Evolutionary conservation across 768 basidiomycete species (phyloP).

Genomic region (Podaxis mareebaensis): DNA sequence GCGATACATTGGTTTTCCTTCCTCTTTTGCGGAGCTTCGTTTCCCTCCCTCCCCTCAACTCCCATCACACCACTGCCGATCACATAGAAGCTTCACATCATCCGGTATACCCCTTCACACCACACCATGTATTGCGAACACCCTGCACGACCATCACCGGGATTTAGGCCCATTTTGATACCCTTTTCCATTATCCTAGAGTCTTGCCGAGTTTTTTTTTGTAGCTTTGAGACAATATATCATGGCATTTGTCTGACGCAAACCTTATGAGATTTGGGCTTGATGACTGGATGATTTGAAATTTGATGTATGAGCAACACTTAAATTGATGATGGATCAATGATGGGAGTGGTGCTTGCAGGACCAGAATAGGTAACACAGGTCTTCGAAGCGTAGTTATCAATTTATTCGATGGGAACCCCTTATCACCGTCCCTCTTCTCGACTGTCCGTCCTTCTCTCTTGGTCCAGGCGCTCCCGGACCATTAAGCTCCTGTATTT

Average conservation of each 20-base stretch:
- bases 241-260: not conserved
- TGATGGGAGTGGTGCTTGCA: not conserved
- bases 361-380: not conserved
- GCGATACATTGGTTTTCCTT: constrained; percentile 1
- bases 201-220: not conserved
- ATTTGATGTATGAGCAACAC: no score
- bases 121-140: not conserved
- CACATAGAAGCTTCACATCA: not conserved
- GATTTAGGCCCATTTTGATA: not conserved
- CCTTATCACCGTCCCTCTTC: not conserved
- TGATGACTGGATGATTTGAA: not conserved
- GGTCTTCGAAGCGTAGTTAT: not conserved
- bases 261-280: not conserved
- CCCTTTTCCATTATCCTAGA: not conserved
- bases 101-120: not conserved
- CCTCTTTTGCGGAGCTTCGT: not conserved
- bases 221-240: not conserved
- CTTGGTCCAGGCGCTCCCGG: not conserved
- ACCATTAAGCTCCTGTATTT: not conserved
- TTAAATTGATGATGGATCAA: no score
- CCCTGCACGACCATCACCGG: not conserved
- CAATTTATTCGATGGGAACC: not conserved
- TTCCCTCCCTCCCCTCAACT: not conserved
- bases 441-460: not conserved
- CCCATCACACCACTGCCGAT: not conserved